Evolutionary conservation across 345 rosid genomes (phyloP), one percentile per base, ranked within the genome.

Genomic region (Murraya paniculata): DNA sequence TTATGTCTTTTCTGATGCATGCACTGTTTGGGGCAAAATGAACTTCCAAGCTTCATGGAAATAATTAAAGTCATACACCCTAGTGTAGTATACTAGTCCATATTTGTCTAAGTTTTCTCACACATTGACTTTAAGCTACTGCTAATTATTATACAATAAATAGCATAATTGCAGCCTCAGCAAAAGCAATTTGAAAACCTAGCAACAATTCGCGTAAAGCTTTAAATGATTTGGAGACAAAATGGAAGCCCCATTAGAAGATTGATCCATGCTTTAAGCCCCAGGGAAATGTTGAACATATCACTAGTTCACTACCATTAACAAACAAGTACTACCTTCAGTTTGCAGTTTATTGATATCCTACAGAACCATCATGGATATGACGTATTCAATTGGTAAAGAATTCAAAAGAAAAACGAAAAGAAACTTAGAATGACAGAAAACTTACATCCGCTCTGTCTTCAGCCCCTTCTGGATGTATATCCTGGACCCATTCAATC

Each of bases 401-500:
- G 35, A 48, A 56, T 58, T 69, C 19, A 38, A 66, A 55, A 58
- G 19, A 22, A 33, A 61, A 70, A 60, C 27, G 58, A 24, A 41
- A 8, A 38, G 33, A 56, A 13, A 45, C 5, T 76, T 3, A 41
- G n/a, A 77, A 75, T 65, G 41, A 61, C 45, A 75, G 62, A 8
- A 58, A 45, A 61, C 90, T 81, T 86, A 94, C 99, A 65, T 88
- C 85, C 30, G 84, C 82, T 83, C 80, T 87, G 27, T 81, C 90
- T 78, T 77, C 82, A 4, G 82, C 82, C 27, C 80, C 84, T 80
- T 78, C 81, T 68, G 92, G 92, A 65, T 87, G 78, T 82, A 74
- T 78, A 88, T 96, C 99, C 66, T 85, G 89, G 64, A 94, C 83
- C 98, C 99, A 96, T 84, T 91, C 97, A 84, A 92, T 94, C 83